Base-by-base conservation (phyloP, 495 filamentous ascomycete genomes). In the Daldinia decipiens region DNA sequence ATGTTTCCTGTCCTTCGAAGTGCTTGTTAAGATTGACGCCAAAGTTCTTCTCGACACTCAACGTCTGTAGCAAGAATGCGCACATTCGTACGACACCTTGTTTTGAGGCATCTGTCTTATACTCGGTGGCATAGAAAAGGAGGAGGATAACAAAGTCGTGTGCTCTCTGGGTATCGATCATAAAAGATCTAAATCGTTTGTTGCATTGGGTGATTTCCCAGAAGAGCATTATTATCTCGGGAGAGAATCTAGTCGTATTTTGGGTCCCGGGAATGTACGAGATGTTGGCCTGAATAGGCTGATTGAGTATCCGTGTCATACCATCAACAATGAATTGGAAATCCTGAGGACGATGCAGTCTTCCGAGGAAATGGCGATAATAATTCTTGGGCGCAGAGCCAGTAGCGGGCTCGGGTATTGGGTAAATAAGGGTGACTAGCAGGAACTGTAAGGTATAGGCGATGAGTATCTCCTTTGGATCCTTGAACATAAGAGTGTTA, bases 151-250 rank as follows among this genome's bases (percentile, higher is more conserved):
- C 83, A 75, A 98, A 98, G 77, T 99, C 95, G 75, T 97, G 92
- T 0, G 93, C 91, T 40, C 94, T 85, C 71, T 97, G 93, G 0
- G 95, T 98, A 70, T 98, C 95, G 67, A 98, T 94, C 75, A 99
- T 95, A 79, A 97, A 99, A 1, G 93, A 95, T 54, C 96, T 85
- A 80, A 99, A 98, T 54, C 96, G 87, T 81, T 97, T 98, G 79
- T 99, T 99, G 85, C 95, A 98, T 78, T 99, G 95, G 29, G 97
- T 86, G 7, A 92, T 87, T 80, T 99, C 95, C 95, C 95, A 99
- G 78, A 98, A 99, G 2, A 99, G 87, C 85, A 98, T 94, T 39
- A 98, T 88, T 83, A 97, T 97, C 79, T 99, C 95, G 7, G 96
- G 94, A 2, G 94, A 93, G 85, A 94, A 97, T 79, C 91, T 93